Evolutionary conservation across 1,139 yeast species (phyloP).

Genomic region (Geotrichum klebahnii): DNA sequence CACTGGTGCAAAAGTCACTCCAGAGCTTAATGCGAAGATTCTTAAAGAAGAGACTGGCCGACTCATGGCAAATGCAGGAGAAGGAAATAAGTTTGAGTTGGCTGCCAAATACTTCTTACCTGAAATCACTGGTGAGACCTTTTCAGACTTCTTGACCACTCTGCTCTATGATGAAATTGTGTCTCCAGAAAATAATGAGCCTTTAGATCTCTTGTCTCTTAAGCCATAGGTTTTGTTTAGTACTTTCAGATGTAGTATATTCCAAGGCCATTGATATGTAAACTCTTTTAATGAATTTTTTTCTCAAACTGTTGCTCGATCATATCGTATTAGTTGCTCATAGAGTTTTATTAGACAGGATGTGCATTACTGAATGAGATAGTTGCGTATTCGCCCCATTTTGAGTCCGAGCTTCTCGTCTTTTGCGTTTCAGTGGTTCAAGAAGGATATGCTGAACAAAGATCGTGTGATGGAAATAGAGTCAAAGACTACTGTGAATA

Average conservation of each 20-base stretch:
- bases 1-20: slow-evolving; percentile 56
- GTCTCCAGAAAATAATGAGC: slow-evolving; percentile 52
- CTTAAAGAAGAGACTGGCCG: slow-evolving; percentile 61
- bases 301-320: not conserved
- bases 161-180: slow-evolving; percentile 42
- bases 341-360: too few species aligned
- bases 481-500: too few species aligned
- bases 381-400: too few species aligned
- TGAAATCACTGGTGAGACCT: slow-evolving; percentile 36
- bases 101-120: slow-evolving; percentile 38
- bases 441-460: too few species aligned
- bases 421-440: too few species aligned
- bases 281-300: slow-evolving; percentile 37
- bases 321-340: too few species aligned
- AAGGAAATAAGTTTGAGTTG: slow-evolving; percentile 47
- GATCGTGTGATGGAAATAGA: too few species aligned
- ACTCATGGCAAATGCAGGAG: slow-evolving; percentile 52
- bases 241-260: not conserved
- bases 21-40: slow-evolving; percentile 52
- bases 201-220: slow-evolving; percentile 51
- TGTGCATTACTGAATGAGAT: too few species aligned
- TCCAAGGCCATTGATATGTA: not conserved
- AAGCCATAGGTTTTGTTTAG: slow-evolving; percentile 25
- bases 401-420: too few species aligned
- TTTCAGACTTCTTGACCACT: slow-evolving; percentile 43